phyloP scores from a whole-genome alignment of 2,329 filamentous ascomycete species.

The Emmonsiellopsis sp. region DNA sequence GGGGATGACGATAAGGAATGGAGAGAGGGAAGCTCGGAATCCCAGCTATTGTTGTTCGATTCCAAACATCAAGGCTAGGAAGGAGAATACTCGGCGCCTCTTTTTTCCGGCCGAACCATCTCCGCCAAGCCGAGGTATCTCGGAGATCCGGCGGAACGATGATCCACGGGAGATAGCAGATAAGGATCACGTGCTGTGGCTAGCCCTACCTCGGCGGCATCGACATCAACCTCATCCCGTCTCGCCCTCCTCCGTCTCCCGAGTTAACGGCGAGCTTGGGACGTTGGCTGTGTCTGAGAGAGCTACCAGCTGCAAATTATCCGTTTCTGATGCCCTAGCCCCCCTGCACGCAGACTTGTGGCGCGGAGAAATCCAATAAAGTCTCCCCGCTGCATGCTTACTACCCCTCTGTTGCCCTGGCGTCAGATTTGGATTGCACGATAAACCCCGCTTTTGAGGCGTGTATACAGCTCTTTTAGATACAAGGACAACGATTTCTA shows the following conservation, averaged over 20 bases:
- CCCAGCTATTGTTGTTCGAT: too few relatives aligned
- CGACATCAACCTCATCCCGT: not conserved
- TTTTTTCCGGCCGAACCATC: not conserved
- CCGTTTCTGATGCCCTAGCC: not conserved
- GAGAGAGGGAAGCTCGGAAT: too few relatives aligned
- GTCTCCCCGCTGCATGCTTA: not conserved
- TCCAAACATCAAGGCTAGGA: too few relatives aligned
- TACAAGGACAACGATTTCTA: not conserved
- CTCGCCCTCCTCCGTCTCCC: not conserved
- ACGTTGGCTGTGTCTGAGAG: not conserved
- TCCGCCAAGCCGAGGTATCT: not conserved
- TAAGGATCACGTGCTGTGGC: not conserved
- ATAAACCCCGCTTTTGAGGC: not conserved
- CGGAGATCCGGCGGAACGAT: not conserved
- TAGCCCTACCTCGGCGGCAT: not conserved
- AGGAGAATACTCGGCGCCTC: too few relatives aligned
- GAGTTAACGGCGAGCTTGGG: constrained; percentile 2
- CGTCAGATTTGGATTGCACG: not conserved
- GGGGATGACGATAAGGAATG: too few relatives aligned
- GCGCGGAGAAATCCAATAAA: not conserved
- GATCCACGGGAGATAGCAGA: not conserved
- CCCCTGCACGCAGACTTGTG: not conserved
- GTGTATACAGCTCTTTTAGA: not conserved
- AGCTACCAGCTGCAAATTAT: not conserved
- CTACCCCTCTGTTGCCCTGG: not conserved